Base-by-base conservation (phyloP, 2,329 filamentous ascomycete genomes). In the Juglanconis sp. region DNA sequence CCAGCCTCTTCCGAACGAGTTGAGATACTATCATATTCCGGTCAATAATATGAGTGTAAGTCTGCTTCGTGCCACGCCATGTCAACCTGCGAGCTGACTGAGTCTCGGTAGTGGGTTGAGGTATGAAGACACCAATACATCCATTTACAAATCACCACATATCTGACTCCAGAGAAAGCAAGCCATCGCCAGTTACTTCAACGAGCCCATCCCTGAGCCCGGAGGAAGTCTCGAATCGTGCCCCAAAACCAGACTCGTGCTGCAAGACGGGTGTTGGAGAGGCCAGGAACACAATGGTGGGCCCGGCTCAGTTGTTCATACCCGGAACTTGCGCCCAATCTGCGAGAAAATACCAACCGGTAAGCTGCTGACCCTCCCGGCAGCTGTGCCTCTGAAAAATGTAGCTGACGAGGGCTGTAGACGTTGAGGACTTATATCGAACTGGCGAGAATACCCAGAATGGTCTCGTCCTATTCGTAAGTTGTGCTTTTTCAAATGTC, bases 311-410 rank as follows among this genome's bases (percentile, higher is more conserved):
- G 61, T 67, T 6, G 66, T 73, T 0, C 73, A 77, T 42, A 68
- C 74, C 0, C 69, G 74, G 11, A 71, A 76, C 17, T 68, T 77
- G 71, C 64, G 71, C 1, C 69, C 74, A 0, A 63, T 75, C 0
- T 76, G 73, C 30, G 68, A 69, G 42, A 65, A 63, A 0, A 64
- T 76, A 1, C 71, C 72, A 2, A 66, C 69, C 4, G 57, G 71
- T 73, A 59, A 51, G 62, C 36, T 40, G 36, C 36, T 24, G 24
- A 24, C 24, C 24, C 24, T 24, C 24, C 2, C 24, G 24, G 24
- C 24, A 24, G 24, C 24, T 24, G 24, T 24, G 24, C 24, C 24
- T 24, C 24, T 24, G 24, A 24, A 24, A 24, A 24, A 24, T 24
- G 24, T 40, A 9, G 8, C 13, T 55, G 13, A 50, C 17, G 2